Percentiles rank a stretch among this genome's conserved stretches.
Conservation (phyloP, 163 green algal genomes). For the Scenedesmus sp. region DNA sequence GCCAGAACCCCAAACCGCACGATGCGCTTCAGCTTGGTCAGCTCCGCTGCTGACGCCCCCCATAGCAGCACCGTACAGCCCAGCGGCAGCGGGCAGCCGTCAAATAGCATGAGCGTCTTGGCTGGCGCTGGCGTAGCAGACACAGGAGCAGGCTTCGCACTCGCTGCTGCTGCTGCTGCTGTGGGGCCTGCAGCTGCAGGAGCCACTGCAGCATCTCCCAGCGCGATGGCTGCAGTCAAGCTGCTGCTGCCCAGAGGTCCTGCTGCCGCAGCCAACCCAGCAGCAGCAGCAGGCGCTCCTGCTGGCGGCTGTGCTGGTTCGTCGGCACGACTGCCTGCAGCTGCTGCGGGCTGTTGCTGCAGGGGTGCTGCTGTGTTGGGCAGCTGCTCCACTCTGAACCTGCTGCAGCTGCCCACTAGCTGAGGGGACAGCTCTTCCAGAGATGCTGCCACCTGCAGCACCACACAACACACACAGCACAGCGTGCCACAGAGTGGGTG, state of each 20-base stretch:
- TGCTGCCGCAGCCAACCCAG: background rate
- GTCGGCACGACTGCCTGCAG: background rate
- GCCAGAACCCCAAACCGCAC: constrained; percentile 81
- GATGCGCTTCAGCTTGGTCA: constrained; percentile 81
- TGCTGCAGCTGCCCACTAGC: constrained; percentile 48
- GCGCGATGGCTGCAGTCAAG: background rate
- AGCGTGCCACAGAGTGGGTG: background rate
- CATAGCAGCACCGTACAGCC: constrained; percentile 86
- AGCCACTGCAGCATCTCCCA: background rate
- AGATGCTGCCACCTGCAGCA: constrained; percentile 42
- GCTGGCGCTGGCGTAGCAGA: background rate
- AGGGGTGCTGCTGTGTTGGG: background rate
- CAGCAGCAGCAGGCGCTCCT: constrained; percentile 1
- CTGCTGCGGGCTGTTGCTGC: constrained; percentile 41
- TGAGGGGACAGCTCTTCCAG: constrained; percentile 45
- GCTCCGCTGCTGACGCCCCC: constrained; percentile 63
- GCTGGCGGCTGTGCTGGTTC: background rate
- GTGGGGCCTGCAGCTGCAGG: background rate
- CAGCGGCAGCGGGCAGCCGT: constrained; percentile 61
- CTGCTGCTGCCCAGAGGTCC: background rate
- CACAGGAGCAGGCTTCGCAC: constrained; percentile 10
- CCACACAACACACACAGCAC: background rate
- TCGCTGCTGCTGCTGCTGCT: constrained; percentile 4
- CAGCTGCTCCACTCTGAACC: constrained; percentile 53
- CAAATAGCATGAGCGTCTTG: constrained; percentile 78